Percentiles rank a stretch among this genome's conserved stretches.
phyloP scores from a whole-genome alignment of 345 rosid species.

The Xanthoceras sorbifolium region DNA sequence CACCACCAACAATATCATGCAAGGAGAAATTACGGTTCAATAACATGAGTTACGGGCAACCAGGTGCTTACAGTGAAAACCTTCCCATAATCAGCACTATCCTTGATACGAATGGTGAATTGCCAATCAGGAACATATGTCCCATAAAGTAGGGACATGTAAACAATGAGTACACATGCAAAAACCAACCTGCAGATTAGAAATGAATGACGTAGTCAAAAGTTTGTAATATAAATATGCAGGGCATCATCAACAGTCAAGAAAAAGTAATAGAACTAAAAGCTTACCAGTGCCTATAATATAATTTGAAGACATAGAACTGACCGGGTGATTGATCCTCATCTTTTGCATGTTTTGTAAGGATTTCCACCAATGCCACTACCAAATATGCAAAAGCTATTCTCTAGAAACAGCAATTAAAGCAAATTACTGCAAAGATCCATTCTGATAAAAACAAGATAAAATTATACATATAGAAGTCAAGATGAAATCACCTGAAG shows the following conservation, averaged over 20 bases:
- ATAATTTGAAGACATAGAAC: constrained; percentile 55
- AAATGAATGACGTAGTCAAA: constrained; percentile 2
- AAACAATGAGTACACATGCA: constrained; percentile 51
- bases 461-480: neutral
- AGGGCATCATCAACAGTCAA: neutral
- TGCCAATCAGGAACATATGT: constrained; percentile 82
- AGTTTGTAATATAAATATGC: neutral
- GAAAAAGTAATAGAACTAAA: neutral
- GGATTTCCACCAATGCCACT: constrained; percentile 67
- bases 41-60: neutral
- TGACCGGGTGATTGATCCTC: constrained; percentile 35
- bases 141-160: constrained; percentile 62
- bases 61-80: constrained; percentile 51
- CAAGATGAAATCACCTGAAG: constrained; percentile 63
- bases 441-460: neutral
- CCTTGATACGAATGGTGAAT: constrained; percentile 46
- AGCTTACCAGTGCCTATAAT: constrained; percentile 73
- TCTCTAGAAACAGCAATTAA: constrained; percentile 48
- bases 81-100: constrained; percentile 59
- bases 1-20: neutral
- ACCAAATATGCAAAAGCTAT: constrained; percentile 82
- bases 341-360: constrained; percentile 39
- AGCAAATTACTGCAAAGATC: constrained; percentile 4
- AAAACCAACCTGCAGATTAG: constrained; percentile 63
- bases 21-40: neutral